A percentile compares a stretch with the other conserved stretches of the same genome.
Conservation (phyloP, 2,329 filamentous ascomycete genomes). For the Arthrobotrys iridis region DNA sequence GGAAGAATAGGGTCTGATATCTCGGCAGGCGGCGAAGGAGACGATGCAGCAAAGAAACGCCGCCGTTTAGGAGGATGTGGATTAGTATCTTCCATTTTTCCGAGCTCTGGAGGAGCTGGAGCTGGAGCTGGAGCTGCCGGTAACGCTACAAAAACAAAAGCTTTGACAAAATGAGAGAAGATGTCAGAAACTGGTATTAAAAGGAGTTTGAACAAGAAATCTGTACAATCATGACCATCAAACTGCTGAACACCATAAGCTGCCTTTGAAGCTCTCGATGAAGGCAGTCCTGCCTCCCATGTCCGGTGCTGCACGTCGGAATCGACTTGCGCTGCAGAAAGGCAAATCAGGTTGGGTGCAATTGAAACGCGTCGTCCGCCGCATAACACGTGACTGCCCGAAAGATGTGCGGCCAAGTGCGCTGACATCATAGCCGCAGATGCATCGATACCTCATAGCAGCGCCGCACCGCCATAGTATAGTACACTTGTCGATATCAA, state of each 20-base stretch:
- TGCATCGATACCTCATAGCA: background rate
- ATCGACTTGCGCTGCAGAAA: constrained; percentile 13
- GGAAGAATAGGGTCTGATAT: constrained; percentile 45
- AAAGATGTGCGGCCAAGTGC: background rate
- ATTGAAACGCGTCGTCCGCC: constrained; percentile 35
- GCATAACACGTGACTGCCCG: constrained; percentile 12
- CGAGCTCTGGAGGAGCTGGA: background rate
- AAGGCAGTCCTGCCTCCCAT: background rate
- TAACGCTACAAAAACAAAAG: background rate
- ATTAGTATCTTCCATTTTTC: constrained; percentile 52
- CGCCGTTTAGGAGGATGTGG: constrained; percentile 47
- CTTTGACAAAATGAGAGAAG: background rate
- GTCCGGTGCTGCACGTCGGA: background rate
- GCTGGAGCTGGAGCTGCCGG: background rate
- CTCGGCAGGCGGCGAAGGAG: constrained; percentile 40
- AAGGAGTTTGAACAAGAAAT: background rate
- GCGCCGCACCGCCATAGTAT: background rate
- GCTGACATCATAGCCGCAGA: constrained; percentile 26
- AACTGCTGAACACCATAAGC: background rate
- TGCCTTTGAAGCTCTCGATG: background rate
- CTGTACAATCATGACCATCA: background rate
- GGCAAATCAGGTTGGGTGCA: constrained; percentile 10
- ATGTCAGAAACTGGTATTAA: background rate
- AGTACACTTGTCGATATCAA: too few relatives aligned
- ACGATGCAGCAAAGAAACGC: constrained; percentile 48